Conservation (phyloP, 805 yeast species). For the Metschnikowia cerradonensis region DNA sequence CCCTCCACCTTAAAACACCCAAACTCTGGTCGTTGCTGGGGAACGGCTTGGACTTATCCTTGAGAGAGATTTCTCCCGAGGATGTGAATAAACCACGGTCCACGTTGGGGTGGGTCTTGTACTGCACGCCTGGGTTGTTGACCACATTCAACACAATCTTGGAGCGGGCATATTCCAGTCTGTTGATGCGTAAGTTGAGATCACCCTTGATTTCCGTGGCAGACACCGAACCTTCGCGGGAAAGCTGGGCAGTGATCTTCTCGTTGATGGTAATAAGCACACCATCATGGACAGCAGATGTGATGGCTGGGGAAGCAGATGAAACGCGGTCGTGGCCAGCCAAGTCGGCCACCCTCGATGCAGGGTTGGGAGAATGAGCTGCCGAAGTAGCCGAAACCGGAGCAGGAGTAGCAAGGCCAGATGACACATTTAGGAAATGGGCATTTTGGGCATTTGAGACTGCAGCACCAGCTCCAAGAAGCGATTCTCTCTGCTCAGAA, state of each 20-base stretch:
- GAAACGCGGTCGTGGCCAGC: not conserved
- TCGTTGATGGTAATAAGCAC: constrained; percentile 75
- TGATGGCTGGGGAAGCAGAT: constrained; percentile 5
- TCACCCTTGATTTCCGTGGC: constrained; percentile 86
- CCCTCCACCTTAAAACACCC: constrained; percentile 92
- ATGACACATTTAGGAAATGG: too few species aligned
- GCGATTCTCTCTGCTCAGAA: constrained; percentile 20
- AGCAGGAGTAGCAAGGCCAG: not conserved
- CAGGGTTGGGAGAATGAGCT: not conserved
- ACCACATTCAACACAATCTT: constrained; percentile 53
- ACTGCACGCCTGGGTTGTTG: constrained; percentile 55
- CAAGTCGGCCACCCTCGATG: not conserved
- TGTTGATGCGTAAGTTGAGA: constrained; percentile 79
- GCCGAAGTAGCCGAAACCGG: not conserved
- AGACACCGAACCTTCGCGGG: constrained; percentile 74
- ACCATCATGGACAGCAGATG: constrained; percentile 56
- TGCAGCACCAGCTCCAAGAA: constrained; percentile 16
- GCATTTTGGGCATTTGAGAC: too few species aligned
- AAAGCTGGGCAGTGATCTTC: constrained; percentile 67
- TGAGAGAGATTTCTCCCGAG: constrained; percentile 60
- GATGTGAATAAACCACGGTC: constrained; percentile 68
- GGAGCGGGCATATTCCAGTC: constrained; percentile 65
- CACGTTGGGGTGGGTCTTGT: constrained; percentile 94
- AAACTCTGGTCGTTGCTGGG: constrained; percentile 88
- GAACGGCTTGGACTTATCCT: constrained; percentile 75